These are phyloP conservation scores for Aureobasidium sp. DNA, from an alignment of 2,329 filamentous ascomycete genomes.

Conservation along the genomic window DNA sequence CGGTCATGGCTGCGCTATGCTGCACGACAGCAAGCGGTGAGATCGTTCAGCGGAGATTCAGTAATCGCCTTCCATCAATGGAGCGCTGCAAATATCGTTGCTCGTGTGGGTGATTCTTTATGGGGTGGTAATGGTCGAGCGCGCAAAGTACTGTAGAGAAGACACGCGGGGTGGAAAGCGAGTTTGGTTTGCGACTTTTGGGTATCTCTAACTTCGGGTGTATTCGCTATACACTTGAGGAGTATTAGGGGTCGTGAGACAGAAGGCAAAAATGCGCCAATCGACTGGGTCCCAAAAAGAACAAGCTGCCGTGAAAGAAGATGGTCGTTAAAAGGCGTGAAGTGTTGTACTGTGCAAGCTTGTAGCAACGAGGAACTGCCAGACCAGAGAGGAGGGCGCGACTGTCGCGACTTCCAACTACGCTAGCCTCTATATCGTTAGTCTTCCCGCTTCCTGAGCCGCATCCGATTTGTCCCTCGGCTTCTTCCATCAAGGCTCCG, in stretches of 20 bases:
- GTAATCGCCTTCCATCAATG: constrained; percentile 6
- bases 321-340: constrained; percentile 8
- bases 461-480: not conserved
- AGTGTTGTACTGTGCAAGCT: not conserved
- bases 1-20: constrained; percentile 23
- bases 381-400: constrained; percentile 1
- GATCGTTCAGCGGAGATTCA: not conserved
- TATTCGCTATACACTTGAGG: not conserved
- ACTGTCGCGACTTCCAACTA: not conserved
- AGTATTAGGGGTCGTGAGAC: not conserved
- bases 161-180: constrained; percentile 11
- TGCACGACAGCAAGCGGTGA: constrained; percentile 1
- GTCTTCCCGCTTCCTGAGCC: not conserved
- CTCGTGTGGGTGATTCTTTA: not conserved
- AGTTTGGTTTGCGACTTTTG: constrained; percentile 1
- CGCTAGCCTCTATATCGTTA: not conserved
- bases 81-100: not conserved
- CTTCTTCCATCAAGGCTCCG: not conserved
- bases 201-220: not conserved
- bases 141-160: constrained; percentile 6
- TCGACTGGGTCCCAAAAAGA: not conserved
- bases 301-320: constrained; percentile 5
- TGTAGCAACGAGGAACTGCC: not conserved
- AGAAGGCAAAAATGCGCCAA: not conserved
- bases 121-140: not conserved